Conservation (phyloP, 805 yeast genomes). For the Zygotorulaspora sp. region DNA sequence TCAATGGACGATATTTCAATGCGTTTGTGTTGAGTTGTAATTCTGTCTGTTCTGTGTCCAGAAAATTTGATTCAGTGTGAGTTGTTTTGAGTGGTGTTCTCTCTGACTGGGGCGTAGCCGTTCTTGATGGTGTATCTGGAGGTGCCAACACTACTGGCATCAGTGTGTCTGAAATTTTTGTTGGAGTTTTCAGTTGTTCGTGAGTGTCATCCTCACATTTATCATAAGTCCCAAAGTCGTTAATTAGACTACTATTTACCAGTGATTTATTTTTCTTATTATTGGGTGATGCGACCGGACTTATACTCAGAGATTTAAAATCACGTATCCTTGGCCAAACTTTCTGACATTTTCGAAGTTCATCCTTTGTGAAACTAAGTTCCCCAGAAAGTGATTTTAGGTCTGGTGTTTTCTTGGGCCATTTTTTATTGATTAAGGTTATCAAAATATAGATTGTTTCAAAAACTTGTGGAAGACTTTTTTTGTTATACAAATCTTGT, state of each 20-base stretch:
- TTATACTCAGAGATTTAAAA: constrained; percentile 51
- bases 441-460: constrained; percentile 88
- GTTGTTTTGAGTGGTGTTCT: not conserved
- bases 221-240: constrained; percentile 21
- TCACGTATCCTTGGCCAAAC: constrained; percentile 70
- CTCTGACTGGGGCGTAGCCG: constrained; percentile 4
- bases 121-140: constrained; percentile 6
- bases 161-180: not conserved
- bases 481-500: constrained; percentile 88
- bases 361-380: constrained; percentile 57
- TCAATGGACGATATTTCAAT: constrained; percentile 28
- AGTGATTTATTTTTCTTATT: constrained; percentile 12
- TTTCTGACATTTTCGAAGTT: constrained; percentile 60
- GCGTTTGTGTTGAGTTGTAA: constrained; percentile 17
- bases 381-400: constrained; percentile 61
- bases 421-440: constrained; percentile 55
- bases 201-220: not conserved
- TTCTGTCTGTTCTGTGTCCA: constrained; percentile 5
- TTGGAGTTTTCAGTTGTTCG: not conserved
- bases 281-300: constrained; percentile 26
- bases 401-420: constrained; percentile 52
- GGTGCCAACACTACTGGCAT: constrained; percentile 8
- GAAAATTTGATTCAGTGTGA: constrained; percentile 14
- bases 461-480: constrained; percentile 88
- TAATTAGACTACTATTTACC: constrained; percentile 18